Percentiles rank a stretch among this genome's conserved stretches.
Evolutionary conservation across 306 rosid species (phyloP).

Genomic region (Vicia villosa): DNA sequence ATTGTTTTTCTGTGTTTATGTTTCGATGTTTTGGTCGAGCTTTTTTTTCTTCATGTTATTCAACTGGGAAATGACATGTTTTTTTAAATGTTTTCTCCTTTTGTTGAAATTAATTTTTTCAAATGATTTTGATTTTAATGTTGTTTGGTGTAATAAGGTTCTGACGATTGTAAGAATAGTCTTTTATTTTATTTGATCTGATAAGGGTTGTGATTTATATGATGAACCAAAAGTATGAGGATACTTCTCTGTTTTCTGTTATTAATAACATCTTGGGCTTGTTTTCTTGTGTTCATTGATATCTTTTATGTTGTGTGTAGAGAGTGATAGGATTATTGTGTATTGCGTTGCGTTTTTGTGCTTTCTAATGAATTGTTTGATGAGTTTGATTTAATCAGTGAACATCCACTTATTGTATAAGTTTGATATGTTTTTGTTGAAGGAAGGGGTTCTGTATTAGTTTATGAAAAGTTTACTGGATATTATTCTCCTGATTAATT

Average conservation of each 20-base stretch:
- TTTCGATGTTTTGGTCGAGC: neutral
- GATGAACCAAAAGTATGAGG: neutral
- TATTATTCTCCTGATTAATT: neutral
- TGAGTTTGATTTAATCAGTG: neutral
- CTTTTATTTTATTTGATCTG: neutral
- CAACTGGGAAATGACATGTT: neutral
- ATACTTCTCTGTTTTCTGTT: neutral
- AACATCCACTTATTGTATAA: neutral
- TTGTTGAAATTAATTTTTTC: neutral
- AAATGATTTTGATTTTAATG: neutral
- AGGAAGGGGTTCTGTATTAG: neutral
- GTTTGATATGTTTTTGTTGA: neutral
- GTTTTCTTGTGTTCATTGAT: conserved; percentile 1
- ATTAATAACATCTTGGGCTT: neutral
- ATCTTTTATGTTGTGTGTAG: conserved; percentile 6
- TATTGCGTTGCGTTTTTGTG: neutral
- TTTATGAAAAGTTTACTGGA: neutral
- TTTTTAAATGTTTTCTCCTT: neutral
- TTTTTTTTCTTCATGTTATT: neutral
- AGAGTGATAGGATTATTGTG: neutral
- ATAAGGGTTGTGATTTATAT: conserved; percentile 26
- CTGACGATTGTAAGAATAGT: neutral
- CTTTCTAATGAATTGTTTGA: neutral
- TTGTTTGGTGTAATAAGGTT: neutral
- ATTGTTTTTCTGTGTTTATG: neutral